These are phyloP conservation scores for Flaveria brownii DNA, from an alignment of 129 eudicot species.

Conservation along the genomic window DNA sequence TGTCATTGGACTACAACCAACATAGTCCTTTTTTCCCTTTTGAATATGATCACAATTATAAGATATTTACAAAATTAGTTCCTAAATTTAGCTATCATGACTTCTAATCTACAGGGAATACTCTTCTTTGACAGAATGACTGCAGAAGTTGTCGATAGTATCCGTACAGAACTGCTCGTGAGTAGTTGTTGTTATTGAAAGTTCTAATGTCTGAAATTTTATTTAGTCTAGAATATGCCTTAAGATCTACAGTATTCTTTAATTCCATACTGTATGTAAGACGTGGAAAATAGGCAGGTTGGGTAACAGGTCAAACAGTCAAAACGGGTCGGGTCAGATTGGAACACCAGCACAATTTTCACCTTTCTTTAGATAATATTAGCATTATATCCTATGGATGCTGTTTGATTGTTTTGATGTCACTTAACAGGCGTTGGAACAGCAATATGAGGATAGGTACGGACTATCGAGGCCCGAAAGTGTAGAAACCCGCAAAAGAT, in stretches of 20 bases:
- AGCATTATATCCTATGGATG: conserved; percentile 10
- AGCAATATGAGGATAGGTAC: conserved; percentile 66
- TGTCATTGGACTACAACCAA: background rate
- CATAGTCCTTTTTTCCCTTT: background rate
- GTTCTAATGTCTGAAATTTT: background rate
- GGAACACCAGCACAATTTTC: background rate
- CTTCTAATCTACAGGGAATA: conserved; percentile 56
- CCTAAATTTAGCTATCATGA: background rate
- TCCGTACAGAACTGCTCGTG: conserved; percentile 72
- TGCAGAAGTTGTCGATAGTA: conserved; percentile 69
- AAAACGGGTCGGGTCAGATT: background rate
- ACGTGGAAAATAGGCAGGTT: conserved; percentile 3
- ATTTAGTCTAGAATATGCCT: background rate
- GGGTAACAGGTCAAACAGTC: background rate
- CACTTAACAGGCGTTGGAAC: conserved; percentile 62
- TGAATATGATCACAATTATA: background rate
- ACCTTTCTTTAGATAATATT: background rate
- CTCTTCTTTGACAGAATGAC: conserved; percentile 93
- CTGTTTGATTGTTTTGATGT: conserved; percentile 17
- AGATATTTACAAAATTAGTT: conserved; percentile 14
- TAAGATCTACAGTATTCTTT: background rate
- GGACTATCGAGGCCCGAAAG: conserved; percentile 78
- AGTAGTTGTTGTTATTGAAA: conserved; percentile 15
- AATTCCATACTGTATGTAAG: background rate
- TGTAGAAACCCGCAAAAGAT: conserved; percentile 52